Evolutionary conservation across 345 rosid species (phyloP).

Genomic region (Brassica incana): DNA sequence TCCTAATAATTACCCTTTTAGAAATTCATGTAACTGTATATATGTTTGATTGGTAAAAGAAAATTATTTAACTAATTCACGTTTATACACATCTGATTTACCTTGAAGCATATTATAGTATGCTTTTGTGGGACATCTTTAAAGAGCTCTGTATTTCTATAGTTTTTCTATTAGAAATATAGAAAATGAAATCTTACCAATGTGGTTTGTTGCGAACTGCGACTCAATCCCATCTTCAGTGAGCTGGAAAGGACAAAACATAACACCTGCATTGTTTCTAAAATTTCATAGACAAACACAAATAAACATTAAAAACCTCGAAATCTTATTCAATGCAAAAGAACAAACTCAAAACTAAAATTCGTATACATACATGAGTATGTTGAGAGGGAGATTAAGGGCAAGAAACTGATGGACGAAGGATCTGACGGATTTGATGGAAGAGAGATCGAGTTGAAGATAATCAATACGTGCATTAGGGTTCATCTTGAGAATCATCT

Average conservation of each 20-base stretch:
- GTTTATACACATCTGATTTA: not conserved
- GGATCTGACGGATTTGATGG: constrained; percentile 52
- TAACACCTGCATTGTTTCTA: constrained; percentile 89
- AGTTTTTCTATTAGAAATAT: not conserved
- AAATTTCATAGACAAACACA: constrained; percentile 7
- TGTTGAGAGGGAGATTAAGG: constrained; percentile 68
- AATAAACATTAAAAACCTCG: not conserved
- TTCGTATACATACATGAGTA: constrained; percentile 57
- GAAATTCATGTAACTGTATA: not conserved
- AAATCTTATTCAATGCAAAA: not conserved
- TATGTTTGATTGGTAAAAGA: not conserved
- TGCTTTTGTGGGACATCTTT: not conserved
- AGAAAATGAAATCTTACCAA: constrained; percentile 46
- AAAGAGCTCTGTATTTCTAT: not conserved
- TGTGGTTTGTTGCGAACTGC: constrained; percentile 78
- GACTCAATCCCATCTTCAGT: constrained; percentile 74
- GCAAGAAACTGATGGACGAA: constrained; percentile 54
- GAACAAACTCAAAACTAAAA: not conserved
- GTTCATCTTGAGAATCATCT: constrained; percentile 43
- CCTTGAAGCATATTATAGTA: not conserved
- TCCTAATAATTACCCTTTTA: not conserved
- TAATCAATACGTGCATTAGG: constrained; percentile 53
- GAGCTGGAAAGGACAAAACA: constrained; percentile 81
- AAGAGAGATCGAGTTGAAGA: constrained; percentile 62
- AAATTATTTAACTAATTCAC: not conserved